These are phyloP conservation scores for Penicillium longicatenatum DNA, from an alignment of 495 filamentous ascomycete genomes.

Conservation along the genomic window DNA sequence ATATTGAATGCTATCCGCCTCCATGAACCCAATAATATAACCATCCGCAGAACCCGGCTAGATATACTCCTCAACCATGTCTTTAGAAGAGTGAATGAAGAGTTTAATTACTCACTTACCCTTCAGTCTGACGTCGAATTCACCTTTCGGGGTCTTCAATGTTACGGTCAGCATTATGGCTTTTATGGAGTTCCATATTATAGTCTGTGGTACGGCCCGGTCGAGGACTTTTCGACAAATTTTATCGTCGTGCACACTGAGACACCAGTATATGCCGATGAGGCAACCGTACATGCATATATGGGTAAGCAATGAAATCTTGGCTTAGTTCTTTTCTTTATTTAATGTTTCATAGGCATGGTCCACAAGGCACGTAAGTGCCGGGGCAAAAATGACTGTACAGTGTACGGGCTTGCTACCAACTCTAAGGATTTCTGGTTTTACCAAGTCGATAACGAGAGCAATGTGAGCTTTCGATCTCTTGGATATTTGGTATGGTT, in stretches of 20 bases:
- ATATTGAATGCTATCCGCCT: neutral
- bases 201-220: slow-evolving; percentile 7
- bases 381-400: slow-evolving; percentile 7
- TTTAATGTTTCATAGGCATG: slow-evolving; percentile 8
- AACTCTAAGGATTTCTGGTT: slow-evolving; percentile 13
- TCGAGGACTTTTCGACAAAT: slow-evolving; percentile 5
- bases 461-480: slow-evolving; percentile 4
- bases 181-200: slow-evolving; percentile 8
- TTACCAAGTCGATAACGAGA: slow-evolving; percentile 8
- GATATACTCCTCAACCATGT: slow-evolving; percentile 3
- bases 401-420: slow-evolving; percentile 9
- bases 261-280: slow-evolving; percentile 2
- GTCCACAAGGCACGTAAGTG: slow-evolving; percentile 5
- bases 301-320: slow-evolving; percentile 1
- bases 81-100: neutral
- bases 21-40: neutral
- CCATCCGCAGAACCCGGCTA: neutral
- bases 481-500: neutral
- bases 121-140: slow-evolving; percentile 1
- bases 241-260: slow-evolving; percentile 11
- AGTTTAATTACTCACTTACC: neutral
- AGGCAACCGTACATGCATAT: slow-evolving; percentile 1
- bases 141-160: neutral
- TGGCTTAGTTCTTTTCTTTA: neutral
- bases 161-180: neutral